A percentile compares a stretch with the other conserved stretches of the same genome.
phyloP scores from a whole-genome alignment of 257 asterid species.

The Henckelia pumila region DNA sequence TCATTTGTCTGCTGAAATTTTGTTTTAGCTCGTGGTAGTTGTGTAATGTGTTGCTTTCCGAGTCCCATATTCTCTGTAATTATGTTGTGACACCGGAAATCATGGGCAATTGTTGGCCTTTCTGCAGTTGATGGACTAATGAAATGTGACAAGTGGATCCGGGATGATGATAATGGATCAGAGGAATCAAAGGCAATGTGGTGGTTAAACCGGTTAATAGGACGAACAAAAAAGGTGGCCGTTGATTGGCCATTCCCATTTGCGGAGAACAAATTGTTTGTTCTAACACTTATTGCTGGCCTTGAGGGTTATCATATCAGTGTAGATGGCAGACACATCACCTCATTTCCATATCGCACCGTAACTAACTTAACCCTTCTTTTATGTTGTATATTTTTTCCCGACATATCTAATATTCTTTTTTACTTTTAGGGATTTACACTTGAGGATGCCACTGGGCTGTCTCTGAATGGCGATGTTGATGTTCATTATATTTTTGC shows the following conservation, averaged over 20 bases:
- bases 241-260: slow-evolving; percentile 93
- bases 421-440: slow-evolving; percentile 67
- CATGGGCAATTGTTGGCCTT: slow-evolving; percentile 17
- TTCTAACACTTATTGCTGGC: slow-evolving; percentile 93
- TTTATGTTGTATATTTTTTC: slow-evolving; percentile 9
- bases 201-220: slow-evolving; percentile 86
- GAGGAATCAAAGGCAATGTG: slow-evolving; percentile 73
- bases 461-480: slow-evolving; percentile 72
- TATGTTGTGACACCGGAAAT: slow-evolving; percentile 4
- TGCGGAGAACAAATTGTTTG: slow-evolving; percentile 72
- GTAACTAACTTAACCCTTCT: slow-evolving; percentile 41
- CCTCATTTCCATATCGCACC: slow-evolving; percentile 93
- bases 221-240: slow-evolving; percentile 63
- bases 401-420: slow-evolving; percentile 10
- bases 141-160: slow-evolving; percentile 85
- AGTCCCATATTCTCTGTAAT: slow-evolving; percentile 6
- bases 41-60: neutral
- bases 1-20: neutral
- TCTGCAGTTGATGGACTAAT: slow-evolving; percentile 73
- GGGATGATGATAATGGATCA: slow-evolving; percentile 62
- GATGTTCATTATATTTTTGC: slow-evolving; percentile 73
- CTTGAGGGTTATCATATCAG: slow-evolving; percentile 88
- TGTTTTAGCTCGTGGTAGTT: neutral
- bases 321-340: slow-evolving; percentile 89
- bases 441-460: slow-evolving; percentile 96